These are phyloP conservation scores for Bertia moriformis DNA, from an alignment of 2,329 filamentous ascomycete genomes.

Conservation along the genomic window DNA sequence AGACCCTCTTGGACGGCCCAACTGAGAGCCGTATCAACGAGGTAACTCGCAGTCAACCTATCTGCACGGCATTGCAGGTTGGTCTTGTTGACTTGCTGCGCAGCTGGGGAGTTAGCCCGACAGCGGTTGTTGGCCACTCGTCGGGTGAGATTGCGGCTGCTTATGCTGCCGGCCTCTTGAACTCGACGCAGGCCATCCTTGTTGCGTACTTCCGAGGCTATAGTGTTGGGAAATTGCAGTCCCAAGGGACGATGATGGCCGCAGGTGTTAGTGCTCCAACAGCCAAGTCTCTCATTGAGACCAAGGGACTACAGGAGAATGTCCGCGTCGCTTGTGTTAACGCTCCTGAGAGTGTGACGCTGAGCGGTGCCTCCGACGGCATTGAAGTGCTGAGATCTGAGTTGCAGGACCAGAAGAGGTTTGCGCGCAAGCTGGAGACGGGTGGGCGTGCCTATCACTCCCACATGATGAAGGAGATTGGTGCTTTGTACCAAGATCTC, in stretches of 20 bases:
- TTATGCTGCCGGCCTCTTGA: slow-evolving; percentile 16
- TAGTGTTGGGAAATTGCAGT: no score
- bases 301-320: no score
- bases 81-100: slow-evolving; percentile 6
- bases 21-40: no score
- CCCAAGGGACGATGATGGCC: slow-evolving; percentile 6
- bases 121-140: slow-evolving; percentile 20
- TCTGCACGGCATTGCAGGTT: slow-evolving; percentile 8
- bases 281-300: neutral
- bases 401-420: neutral
- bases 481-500: no score
- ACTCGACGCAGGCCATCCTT: slow-evolving; percentile 13
- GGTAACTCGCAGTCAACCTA: slow-evolving; percentile 7
- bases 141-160: slow-evolving; percentile 24
- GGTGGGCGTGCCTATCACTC: neutral
- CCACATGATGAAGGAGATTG: neutral
- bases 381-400: neutral
- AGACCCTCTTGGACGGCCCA: neutral
- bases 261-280: slow-evolving; percentile 6
- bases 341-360: slow-evolving; percentile 7
- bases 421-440: neutral
- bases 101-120: slow-evolving; percentile 11
- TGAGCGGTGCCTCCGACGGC: slow-evolving; percentile 3
- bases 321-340: slow-evolving; percentile 7
- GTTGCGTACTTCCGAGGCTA: slow-evolving; percentile 19